phyloP scores from a whole-genome alignment of 2,329 filamentous ascomycete genomes.

The Cladophialophora carrionii region DNA sequence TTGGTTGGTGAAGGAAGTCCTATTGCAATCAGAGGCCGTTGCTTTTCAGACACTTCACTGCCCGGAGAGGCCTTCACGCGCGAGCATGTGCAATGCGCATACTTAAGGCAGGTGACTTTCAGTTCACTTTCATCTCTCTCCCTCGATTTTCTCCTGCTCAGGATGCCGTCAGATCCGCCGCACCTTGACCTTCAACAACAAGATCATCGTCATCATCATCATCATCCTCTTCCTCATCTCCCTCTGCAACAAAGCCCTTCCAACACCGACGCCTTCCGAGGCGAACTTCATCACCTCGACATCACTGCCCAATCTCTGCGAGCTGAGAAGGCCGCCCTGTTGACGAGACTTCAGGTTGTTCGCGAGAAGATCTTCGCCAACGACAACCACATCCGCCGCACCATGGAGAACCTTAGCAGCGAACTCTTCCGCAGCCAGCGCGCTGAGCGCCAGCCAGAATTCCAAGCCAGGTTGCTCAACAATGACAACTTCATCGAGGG shows the following conservation, averaged over 20 bases:
- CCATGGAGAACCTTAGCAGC: slow-evolving; percentile 20
- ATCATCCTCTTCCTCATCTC: background rate
- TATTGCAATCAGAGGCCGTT: background rate
- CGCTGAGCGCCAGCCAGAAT: slow-evolving; percentile 16
- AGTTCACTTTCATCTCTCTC: background rate
- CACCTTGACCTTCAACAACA: slow-evolving; percentile 10
- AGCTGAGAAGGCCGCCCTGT: slow-evolving; percentile 3
- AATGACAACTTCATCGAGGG: slow-evolving; percentile 25
- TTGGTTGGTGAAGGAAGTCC: background rate
- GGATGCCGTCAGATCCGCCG: slow-evolving; percentile 10
- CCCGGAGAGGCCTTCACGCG: background rate
- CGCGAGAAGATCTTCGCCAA: slow-evolving; percentile 18
- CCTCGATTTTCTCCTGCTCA: background rate
- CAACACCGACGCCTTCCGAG: slow-evolving; percentile 18
- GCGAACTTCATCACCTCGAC: slow-evolving; percentile 14
- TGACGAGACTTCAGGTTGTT: slow-evolving; percentile 6
- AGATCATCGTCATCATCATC: background rate
- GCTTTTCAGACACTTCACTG: background rate
- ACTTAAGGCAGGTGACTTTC: slow-evolving; percentile 7
- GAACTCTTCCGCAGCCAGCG: slow-evolving; percentile 15
- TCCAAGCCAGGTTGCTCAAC: slow-evolving; percentile 15
- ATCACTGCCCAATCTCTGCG: slow-evolving; percentile 2
- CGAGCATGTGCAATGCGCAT: background rate
- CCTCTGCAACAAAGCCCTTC: background rate
- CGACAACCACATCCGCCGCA: slow-evolving; percentile 20